phyloP scores from a whole-genome alignment of 345 rosid genomes.

The Citrus australasica region DNA sequence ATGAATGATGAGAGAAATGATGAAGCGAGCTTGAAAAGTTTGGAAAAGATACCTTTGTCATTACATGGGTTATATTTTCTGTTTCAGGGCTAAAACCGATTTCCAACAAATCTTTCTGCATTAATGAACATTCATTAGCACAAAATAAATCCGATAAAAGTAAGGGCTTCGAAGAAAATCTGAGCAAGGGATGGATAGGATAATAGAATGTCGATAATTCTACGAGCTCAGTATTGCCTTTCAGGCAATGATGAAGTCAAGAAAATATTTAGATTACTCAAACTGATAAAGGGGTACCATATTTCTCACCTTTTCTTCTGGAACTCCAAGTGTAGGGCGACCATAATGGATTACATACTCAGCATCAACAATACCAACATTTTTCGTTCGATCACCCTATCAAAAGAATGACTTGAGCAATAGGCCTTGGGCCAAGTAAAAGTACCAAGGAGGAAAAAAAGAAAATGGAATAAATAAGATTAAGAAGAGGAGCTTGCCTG shows the following conservation, averaged over 20 bases:
- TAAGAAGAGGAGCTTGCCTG: conserved; percentile 38
- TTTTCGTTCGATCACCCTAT: conserved; percentile 60
- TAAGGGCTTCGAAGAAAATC: background rate
- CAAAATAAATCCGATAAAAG: no score
- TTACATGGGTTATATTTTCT: background rate
- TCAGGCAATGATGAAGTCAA: background rate
- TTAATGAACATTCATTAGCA: background rate
- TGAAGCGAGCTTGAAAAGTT: background rate
- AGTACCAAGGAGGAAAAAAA: background rate
- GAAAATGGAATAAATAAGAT: background rate
- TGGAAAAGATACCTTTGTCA: background rate
- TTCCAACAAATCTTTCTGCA: conserved; percentile 4
- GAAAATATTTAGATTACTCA: background rate
- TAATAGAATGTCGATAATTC: background rate
- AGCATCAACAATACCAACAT: conserved; percentile 63
- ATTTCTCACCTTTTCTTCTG: conserved; percentile 30
- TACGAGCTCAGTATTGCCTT: background rate
- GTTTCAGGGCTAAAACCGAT: background rate
- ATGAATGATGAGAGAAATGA: background rate
- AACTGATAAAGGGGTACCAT: background rate
- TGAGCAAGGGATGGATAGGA: background rate
- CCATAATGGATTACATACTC: conserved; percentile 60
- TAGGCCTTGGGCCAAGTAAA: background rate
- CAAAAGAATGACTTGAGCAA: conserved; percentile 14
- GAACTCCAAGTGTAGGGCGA: conserved; percentile 59